phyloP scores from a whole-genome alignment of 768 basidiomycete genomes.

The Fibroporia radiculosa region DNA sequence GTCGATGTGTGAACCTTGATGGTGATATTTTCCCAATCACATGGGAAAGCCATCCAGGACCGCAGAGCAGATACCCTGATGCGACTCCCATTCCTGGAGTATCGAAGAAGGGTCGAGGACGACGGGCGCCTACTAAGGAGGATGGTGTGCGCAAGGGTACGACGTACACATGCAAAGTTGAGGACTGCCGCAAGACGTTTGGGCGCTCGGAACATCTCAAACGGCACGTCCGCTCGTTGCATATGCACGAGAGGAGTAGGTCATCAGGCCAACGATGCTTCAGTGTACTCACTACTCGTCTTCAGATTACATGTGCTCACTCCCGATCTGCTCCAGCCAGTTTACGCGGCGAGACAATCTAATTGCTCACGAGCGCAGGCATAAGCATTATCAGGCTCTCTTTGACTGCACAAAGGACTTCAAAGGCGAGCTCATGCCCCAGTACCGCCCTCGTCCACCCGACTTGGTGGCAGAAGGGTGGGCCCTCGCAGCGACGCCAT shows the following conservation, averaged over 20 bases:
- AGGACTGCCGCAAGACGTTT: conserved; percentile 74
- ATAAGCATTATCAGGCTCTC: conserved; percentile 24
- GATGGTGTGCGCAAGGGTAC: conserved; percentile 22
- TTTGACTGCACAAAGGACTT: conserved; percentile 11
- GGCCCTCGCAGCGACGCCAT: too few relatives aligned
- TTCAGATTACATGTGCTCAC: conserved; percentile 52
- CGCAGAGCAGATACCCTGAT: neutral
- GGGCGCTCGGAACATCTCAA: conserved; percentile 76
- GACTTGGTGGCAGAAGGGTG: too few relatives aligned
- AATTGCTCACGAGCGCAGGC: conserved; percentile 64
- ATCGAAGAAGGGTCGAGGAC: conserved; percentile 41
- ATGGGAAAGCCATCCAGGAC: conserved; percentile 1
- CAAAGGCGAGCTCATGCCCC: conserved; percentile 10
- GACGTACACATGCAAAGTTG: conserved; percentile 57
- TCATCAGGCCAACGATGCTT: conserved; percentile 6
- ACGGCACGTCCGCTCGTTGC: conserved; percentile 71
- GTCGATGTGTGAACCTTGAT: neutral
- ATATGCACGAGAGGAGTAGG: conserved; percentile 79
- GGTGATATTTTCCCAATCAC: neutral
- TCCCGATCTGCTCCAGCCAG: conserved; percentile 56
- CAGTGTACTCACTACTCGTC: neutral
- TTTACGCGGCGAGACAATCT: conserved; percentile 77
- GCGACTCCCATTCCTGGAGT: conserved; percentile 36
- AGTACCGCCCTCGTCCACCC: neutral
- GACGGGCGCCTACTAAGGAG: conserved; percentile 37